Evolutionary conservation across 1,284 basidiomycete species (phyloP), one percentile per base, ranked within the genome.

Genomic region (Rhodofomes roseus): DNA sequence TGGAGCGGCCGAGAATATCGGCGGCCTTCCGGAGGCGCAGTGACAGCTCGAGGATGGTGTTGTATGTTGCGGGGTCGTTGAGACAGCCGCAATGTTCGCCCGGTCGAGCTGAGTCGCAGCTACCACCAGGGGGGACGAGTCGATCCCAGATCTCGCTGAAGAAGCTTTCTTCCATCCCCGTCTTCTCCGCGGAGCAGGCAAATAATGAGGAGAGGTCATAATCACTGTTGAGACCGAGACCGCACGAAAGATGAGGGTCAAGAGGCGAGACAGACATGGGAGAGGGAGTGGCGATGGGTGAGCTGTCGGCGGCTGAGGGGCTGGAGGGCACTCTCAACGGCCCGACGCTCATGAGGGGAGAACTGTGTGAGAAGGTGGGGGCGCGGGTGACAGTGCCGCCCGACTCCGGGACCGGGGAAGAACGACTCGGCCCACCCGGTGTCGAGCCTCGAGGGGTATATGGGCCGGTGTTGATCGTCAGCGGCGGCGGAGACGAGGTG

Each of bases 21-120:
- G 81, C 80, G 2, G 84, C 83, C 63, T 79, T 83, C 34, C 85
- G 77, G 31, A 88, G 76, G 56, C 84, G 76, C 31, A 87, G 73
- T 1, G 86, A 87, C 27, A 88, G 74, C 64, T 87, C 85, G 9
- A 87, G 79, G 27, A 86, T 75, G 40, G 79, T 80, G 57, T 75
- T 81, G 66, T 87, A 87, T 64, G 74, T 81, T 31, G 75, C 67
- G 29, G 75, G 63, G 60, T 86, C 83, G 55, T 79, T 74, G 44
- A 87, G 74, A 65, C 86, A 88, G 7, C 81, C 83, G 60, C 86
- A 88, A 55, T 83, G 82, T 8, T 75, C 74, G 25, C 64, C 66
- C 22, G 23, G 11, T 59, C 55, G 48, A 54, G 53, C 53, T n/a
- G 48, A 40, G 37, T 61, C 20, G 53, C 63, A 62, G 5, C 55